Conservation (phyloP, 2,329 filamentous ascomycete species). For the Elsinoe ampelina region DNA sequence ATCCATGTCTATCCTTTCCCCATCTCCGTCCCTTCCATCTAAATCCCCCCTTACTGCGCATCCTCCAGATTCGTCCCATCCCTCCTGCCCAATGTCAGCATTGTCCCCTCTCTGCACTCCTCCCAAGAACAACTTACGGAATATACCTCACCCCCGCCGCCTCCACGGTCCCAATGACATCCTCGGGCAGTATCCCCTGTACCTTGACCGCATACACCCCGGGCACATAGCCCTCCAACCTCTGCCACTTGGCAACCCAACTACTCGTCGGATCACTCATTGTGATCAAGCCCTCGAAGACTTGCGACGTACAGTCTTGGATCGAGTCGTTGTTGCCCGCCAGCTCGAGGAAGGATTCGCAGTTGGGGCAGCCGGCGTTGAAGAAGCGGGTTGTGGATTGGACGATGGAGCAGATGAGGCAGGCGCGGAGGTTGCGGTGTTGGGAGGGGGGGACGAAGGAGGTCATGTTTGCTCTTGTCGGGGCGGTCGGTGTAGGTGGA, state of each 20-base stretch:
- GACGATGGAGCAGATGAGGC: slow-evolving; percentile 97
- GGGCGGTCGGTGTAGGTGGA: not conserved
- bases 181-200: slow-evolving; percentile 60
- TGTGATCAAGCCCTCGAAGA: slow-evolving; percentile 87
- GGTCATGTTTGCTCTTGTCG: slow-evolving; percentile 31
- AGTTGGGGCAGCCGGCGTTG: slow-evolving; percentile 87
- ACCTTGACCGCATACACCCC: slow-evolving; percentile 95
- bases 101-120: not conserved
- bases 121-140: too few relatives aligned
- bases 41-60: not conserved
- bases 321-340: slow-evolving; percentile 64
- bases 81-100: not conserved
- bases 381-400: slow-evolving; percentile 75
- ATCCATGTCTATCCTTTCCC: not conserved
- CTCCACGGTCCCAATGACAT: slow-evolving; percentile 47
- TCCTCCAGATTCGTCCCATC: slow-evolving; percentile 10
- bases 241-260: slow-evolving; percentile 97
- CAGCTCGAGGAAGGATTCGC: slow-evolving; percentile 83
- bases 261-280: slow-evolving; percentile 72
- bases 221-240: slow-evolving; percentile 75
- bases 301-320: slow-evolving; percentile 86
- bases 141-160: slow-evolving; percentile 53
- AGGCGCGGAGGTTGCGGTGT: slow-evolving; percentile 82
- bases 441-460: slow-evolving; percentile 66
- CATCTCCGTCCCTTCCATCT: not conserved